Conservation (phyloP, 1,284 basidiomycete species). For the Microbotryum scabiosae region DNA sequence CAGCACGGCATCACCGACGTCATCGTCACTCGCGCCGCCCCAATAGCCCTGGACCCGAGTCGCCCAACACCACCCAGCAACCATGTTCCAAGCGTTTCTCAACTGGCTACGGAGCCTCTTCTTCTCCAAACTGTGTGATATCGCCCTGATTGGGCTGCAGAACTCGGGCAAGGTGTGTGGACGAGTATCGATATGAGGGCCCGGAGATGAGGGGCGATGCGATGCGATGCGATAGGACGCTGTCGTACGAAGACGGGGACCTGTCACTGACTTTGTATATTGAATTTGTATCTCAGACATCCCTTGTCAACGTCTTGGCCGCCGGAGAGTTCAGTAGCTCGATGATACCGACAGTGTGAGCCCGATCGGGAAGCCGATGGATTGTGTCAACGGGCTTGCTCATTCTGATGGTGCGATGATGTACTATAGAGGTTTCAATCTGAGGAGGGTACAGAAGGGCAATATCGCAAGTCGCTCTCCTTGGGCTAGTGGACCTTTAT, state of each 20-base stretch:
- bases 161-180: slow-evolving; percentile 39
- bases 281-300: slow-evolving; percentile 25
- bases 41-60: too few species aligned
- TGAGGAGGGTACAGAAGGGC: slow-evolving; percentile 36
- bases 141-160: slow-evolving; percentile 88
- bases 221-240: too few species aligned
- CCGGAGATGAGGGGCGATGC: background rate
- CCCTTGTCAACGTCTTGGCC: slow-evolving; percentile 36
- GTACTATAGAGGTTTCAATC: slow-evolving; percentile 32
- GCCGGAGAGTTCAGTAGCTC: slow-evolving; percentile 27
- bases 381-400: background rate
- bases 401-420: background rate
- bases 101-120: slow-evolving; percentile 53
- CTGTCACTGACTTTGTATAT: too few species aligned
- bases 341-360: slow-evolving; percentile 37
- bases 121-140: slow-evolving; percentile 84
- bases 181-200: too few species aligned
- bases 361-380: background rate
- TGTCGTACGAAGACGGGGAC: too few species aligned
- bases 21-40: too few species aligned
- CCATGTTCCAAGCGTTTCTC: slow-evolving; percentile 57
- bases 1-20: too few species aligned
- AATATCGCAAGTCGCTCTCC: slow-evolving; percentile 25
- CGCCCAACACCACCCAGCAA: background rate
- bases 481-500: background rate